Percentiles rank a stretch among this genome's conserved stretches.
phyloP scores from a whole-genome alignment of 169 alveolate species.

The Cryptosporidium tyzzeri region DNA sequence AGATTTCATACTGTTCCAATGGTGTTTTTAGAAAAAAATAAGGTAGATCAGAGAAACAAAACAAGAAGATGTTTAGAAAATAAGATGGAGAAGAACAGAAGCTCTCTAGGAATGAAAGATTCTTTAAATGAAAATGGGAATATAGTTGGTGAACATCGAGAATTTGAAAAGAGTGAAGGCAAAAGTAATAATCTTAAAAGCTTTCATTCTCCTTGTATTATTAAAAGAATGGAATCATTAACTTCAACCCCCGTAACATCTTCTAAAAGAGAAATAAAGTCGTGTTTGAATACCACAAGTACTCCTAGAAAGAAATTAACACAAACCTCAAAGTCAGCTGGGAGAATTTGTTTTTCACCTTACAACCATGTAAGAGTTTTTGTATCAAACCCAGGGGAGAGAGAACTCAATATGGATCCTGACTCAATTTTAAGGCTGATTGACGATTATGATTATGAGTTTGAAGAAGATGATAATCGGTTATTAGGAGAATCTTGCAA shows the following conservation, averaged over 20 bases:
- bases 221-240: slow-evolving; percentile 22
- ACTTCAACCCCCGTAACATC: slow-evolving; percentile 9
- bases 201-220: slow-evolving; percentile 32
- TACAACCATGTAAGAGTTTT: slow-evolving; percentile 71
- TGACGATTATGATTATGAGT: slow-evolving; percentile 25
- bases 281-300: slow-evolving; percentile 5
- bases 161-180: slow-evolving; percentile 5
- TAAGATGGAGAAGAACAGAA: background rate
- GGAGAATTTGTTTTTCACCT: slow-evolving; percentile 74
- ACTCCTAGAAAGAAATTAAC: slow-evolving; percentile 9
- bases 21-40: slow-evolving; percentile 21
- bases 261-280: background rate
- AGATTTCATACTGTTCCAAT: slow-evolving; percentile 71
- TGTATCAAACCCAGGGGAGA: slow-evolving; percentile 60
- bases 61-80: background rate
- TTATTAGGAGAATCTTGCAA: background rate
- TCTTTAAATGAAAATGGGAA: background rate
- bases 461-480: slow-evolving; percentile 1
- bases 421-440: slow-evolving; percentile 24
- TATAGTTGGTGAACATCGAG: background rate
- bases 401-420: slow-evolving; percentile 60
- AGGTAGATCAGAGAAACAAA: background rate
- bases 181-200: background rate
- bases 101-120: background rate
- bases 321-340: slow-evolving; percentile 47